Conservation (phyloP, 371 early-diverging fungal species). For the Mortierella sp. region DNA sequence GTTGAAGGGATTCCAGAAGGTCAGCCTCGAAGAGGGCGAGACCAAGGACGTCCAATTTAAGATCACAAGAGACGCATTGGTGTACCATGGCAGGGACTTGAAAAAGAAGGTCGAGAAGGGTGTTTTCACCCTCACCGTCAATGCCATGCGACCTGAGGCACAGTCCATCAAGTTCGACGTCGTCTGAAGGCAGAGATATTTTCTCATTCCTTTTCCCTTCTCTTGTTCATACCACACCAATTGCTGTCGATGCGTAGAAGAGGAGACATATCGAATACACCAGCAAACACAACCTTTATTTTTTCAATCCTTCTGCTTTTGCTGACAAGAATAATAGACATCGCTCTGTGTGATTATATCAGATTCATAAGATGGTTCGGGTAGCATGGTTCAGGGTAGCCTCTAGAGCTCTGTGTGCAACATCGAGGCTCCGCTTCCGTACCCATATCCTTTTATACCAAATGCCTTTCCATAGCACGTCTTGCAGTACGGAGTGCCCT, state of each 20-base stretch:
- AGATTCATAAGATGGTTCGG: neutral
- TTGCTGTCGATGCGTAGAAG: too few relatives aligned
- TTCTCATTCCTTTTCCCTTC: neutral
- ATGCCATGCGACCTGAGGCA: slow-evolving; percentile 54
- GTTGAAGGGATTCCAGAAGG: slow-evolving; percentile 67
- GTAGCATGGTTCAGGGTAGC: neutral
- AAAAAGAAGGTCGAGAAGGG: slow-evolving; percentile 56
- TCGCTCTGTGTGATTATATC: neutral
- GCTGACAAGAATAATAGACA: too few relatives aligned
- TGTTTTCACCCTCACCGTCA: slow-evolving; percentile 59
- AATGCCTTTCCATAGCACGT: slow-evolving; percentile 40
- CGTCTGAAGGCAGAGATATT: slow-evolving; percentile 2
- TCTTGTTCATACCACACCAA: neutral
- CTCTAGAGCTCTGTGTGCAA: slow-evolving; percentile 45
- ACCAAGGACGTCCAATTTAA: slow-evolving; percentile 59
- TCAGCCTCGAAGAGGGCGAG: slow-evolving; percentile 57
- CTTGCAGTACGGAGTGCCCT: slow-evolving; percentile 42
- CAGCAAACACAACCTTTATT: too few relatives aligned
- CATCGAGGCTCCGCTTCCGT: slow-evolving; percentile 41
- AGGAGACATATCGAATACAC: too few relatives aligned
- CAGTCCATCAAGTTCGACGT: slow-evolving; percentile 36
- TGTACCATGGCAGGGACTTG: slow-evolving; percentile 56
- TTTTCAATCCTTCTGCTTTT: too few relatives aligned
- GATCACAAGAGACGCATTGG: slow-evolving; percentile 55
- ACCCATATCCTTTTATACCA: slow-evolving; percentile 51